Evolutionary conservation across 139 green algal species (phyloP).

Genomic region (Edaphochlamys debaryana): DNA sequence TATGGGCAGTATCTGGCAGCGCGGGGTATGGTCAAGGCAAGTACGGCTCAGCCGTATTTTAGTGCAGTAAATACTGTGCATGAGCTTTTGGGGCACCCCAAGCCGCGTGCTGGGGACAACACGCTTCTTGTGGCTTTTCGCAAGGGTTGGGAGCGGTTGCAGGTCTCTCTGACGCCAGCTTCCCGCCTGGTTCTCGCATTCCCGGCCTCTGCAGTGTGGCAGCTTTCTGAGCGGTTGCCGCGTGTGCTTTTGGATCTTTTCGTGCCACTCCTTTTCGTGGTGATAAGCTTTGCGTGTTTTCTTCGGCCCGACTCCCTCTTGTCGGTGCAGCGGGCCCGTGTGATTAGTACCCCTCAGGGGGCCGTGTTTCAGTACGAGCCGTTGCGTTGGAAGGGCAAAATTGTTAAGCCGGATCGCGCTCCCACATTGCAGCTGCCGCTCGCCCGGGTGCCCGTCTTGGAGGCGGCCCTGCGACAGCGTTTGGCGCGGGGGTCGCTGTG

Average conservation of each 20-base stretch:
- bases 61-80: constrained; percentile 23
- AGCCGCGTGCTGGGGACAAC: constrained; percentile 8
- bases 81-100: constrained; percentile 11
- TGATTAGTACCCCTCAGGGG: too few relatives aligned
- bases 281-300: background rate
- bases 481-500: background rate
- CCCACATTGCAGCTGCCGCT: constrained; percentile 1
- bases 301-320: constrained; percentile 4
- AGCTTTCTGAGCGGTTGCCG: background rate
- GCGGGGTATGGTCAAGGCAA: background rate
- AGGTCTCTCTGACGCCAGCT: background rate
- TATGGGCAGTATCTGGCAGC: constrained; percentile 23
- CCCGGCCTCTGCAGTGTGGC: background rate
- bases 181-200: background rate
- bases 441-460: background rate
- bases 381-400: background rate
- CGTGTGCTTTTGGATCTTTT: background rate
- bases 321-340: background rate
- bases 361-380: constrained; percentile 4
- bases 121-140: background rate
- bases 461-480: background rate
- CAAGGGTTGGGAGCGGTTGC: constrained; percentile 19
- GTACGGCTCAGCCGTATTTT: constrained; percentile 24
- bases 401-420: background rate
- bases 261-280: background rate